Base-by-base conservation (phyloP, 495 filamentous ascomycete genomes). In the Entonaema liquescens region DNA sequence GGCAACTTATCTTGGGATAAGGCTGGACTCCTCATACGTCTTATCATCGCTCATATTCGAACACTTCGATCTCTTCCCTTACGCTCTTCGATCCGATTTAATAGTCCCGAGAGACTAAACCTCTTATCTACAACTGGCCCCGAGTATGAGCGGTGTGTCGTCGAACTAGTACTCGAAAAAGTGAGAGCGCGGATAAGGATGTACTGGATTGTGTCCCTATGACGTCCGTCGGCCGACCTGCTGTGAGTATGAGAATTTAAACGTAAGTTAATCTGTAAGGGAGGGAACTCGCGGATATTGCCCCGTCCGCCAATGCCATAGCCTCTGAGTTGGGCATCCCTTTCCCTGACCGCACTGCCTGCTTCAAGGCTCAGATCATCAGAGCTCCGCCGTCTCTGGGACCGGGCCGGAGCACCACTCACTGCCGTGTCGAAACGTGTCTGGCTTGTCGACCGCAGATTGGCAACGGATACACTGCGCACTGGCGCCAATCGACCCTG, bases 241-340 rank as follows among this genome's bases (percentile, higher is more conserved):
- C 0, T 21, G 23, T 26, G 26, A n/a, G 28, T 17, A 28, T 70
- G 36, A 72, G 69, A 25, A 52, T 19, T 2, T 11, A 21, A n/a
- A 2, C 4, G 38, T 23, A 23, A 33, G n/a, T 7, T 11, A 3
- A 3, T 13, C n/a, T 3, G 12, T 29, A 11, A 25, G 2, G 1
- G 19, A 17, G 58, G 3, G 19, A 44, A 76, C 74, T 74, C 40
- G 77, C 79, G 76, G 13, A 81, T 81, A 67, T 81, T 81, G 3
- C 79, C 79, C 44, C 72, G 71, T 5, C 79, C 79, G 3, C 79
- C 79, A 54, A 81, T 81, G 12, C 79, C 79, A 59, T 81, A 81
- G 2, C 77, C 76, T 36, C 79, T 52, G 29, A 81, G 68, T 58
- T 80, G 79, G 5, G 74, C 53, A 57, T 81, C 79, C 23, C n/a